Base-by-base conservation (phyloP, 1,139 yeast species). In the Pichia norvegensis region DNA sequence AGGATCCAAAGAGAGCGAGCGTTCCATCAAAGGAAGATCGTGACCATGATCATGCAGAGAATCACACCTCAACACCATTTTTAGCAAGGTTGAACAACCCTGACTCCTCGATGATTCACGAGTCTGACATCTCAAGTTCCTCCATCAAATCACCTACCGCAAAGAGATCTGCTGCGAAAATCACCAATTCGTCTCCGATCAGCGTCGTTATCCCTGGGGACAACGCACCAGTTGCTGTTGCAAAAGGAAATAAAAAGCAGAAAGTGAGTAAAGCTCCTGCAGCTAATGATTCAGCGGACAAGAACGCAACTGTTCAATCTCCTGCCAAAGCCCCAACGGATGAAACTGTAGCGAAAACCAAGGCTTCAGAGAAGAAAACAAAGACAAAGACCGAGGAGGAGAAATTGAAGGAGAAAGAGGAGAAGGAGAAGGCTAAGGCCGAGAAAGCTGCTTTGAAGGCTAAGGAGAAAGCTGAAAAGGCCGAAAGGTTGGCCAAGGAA, bases 11-110 rank as follows among this genome's bases (percentile, higher is more conserved):
- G 33, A 48, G 55, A 35, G 55, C 59, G 4, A 57, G 59, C 41
- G 61, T 57, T 20, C 56, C 63, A 4, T 52, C 60, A 3, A 60
- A 60, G 31, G 54, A 55, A 33, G 59, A 53, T 44, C 56, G 51
- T 3, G 33, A 51, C 39, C 48, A 39, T 8, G 46, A 44, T 14
- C 48, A 39, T 8, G 46, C 42, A 10, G 44, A 44, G 20, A 37
- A 36, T 23, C 29, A 29, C 29, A 33, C 29, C 36, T 38, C 17
- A 14, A 13, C 31, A 17, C 42, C 45, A 3, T 38, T 38, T 25
- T 38, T 42, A 25, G 21, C 20, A 6, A 39, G 23, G 4, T 23
- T 38, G 21, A 43, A 39, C 16, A 43, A 38, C 14, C 23, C 38
- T n/a, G 46, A 47, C 19, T 45, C 47, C 4, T 44, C 47, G 6